Base-by-base conservation (phyloP, 495 filamentous ascomycete species). In the Penicillium steckii region DNA sequence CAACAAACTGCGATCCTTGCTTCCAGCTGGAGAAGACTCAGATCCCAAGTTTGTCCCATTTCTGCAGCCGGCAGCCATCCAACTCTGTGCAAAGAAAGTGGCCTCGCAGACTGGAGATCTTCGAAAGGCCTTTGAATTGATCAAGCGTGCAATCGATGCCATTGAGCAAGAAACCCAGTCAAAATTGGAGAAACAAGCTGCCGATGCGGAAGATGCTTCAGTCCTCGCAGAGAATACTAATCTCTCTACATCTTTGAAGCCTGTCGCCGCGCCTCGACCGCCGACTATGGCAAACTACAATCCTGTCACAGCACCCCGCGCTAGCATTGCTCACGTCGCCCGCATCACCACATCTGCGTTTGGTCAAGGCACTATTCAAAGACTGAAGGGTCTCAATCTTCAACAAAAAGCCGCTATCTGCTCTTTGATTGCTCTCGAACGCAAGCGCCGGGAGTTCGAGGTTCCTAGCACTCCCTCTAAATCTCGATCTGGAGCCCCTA, bases 351-450 rank as follows among this genome's bases (percentile, higher is more conserved):
- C 93, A 0, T 79, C 89, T 1, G 85, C 89, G 15, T 94, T 97
- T 57, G 86, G 89, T 57, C 89, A 95, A 58, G 91, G 90, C 27
- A 84, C 90, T 10, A 79, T 75, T 9, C 89, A 95, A 54, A 81
- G 94, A 47, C 80, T 99, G 5, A 86, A 89, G 68, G 83, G 82
- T 1, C 79, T 99, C 37, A 97, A 97, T 61, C 79, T 97, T 1
- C 94, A 99, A 59, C 95, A 97, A 74, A 99, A 96, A 68, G 94
- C 92, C 3, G 91, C 90, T 7, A 80, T 99, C 21, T 97, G 95
- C 69, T 81, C 92, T 0, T 76, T 97, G 23, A 74, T 91, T 41
- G 89, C 90, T 1, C 79, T 93, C 2, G 92, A 97, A 67, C 88
- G 78, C 44, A 71, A 70, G 54, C 68, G 70, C 37, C 76, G 67